Evolutionary conservation across 148 eudicot species (phyloP), one percentile per base, ranked within the genome.

Genomic region (Rhododendron kiyosumense): DNA sequence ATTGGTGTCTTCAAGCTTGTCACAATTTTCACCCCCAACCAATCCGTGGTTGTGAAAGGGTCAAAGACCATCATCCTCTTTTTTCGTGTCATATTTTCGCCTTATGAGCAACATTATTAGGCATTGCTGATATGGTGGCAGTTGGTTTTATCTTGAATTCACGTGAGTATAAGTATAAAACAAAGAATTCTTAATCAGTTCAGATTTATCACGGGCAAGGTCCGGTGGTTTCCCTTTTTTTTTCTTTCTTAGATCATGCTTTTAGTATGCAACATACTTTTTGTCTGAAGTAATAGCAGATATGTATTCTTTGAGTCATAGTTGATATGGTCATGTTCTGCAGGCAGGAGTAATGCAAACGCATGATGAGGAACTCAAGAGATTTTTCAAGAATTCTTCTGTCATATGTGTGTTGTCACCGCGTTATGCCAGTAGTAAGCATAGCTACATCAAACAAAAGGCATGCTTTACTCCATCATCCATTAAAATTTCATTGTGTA

Each of bases 261-360:
- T 15, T 36, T n/a, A 11, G 18, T 73, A 17, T 30, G 77, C 41
- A 75, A 1, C 12, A 59, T 26, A 36, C 76, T 12, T 54, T 84
- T 38, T 51, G 51, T 7, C 61, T 48, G 81, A 85, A 63, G 43
- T 57, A 30, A 41, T 74, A 81, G 46, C 34, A 48, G 49, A 41
- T 7, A n/a, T 85, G 1, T 73, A 17, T 57, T 28, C 17, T 82
- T 79, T 81, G 38, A 6, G 52, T 79, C 20, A 38, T 79, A 32
- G 12, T 76, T 84, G 75, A 76, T 30, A 41, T 54, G 76, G 86
- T 32, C 54, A 34, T 51, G 84, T 83, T 87, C 59, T 93, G 91
- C 94, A 97, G 99, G 91, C 89, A 61, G 99, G 99, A 36, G 95
- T 97, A 65, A 97, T 97, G 99, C 82, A 59, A 77, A 97, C 99